phyloP scores from a whole-genome alignment of 768 basidiomycete species.

The Pleurotus salmoneostramineus region DNA sequence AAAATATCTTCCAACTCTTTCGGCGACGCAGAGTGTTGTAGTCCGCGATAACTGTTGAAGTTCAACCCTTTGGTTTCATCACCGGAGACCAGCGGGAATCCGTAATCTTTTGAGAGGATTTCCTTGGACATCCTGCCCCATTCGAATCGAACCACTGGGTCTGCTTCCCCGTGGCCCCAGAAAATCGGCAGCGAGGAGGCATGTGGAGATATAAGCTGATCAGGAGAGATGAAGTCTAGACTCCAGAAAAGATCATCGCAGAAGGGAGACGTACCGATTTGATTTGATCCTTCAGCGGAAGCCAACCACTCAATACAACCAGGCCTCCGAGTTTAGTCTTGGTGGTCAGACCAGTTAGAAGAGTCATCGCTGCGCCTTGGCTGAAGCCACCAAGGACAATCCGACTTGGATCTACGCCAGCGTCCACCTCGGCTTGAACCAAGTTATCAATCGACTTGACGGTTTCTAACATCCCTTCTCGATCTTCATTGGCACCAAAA shows the following conservation, averaged over 20 bases:
- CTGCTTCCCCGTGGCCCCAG: constrained; percentile 18
- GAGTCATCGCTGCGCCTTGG: constrained; percentile 42
- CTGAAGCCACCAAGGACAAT: constrained; percentile 48
- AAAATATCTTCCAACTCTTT: constrained; percentile 15
- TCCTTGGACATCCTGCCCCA: constrained; percentile 11
- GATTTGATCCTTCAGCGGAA: constrained; percentile 39
- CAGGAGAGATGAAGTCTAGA: background rate
- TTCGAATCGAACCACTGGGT: constrained; percentile 12
- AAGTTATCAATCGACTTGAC: constrained; percentile 31
- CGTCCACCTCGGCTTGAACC: constrained; percentile 36
- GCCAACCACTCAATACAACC: constrained; percentile 35
- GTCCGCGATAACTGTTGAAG: constrained; percentile 11
- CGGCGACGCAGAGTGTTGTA: constrained; percentile 11
- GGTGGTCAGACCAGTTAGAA: constrained; percentile 35
- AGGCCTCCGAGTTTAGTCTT: constrained; percentile 35
- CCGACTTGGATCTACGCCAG: constrained; percentile 33
- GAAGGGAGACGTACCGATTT: constrained; percentile 21
- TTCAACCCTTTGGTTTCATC: constrained; percentile 10
- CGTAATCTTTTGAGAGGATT: constrained; percentile 15
- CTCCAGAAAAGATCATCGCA: background rate
- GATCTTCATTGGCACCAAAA: constrained; percentile 18
- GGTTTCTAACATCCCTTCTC: constrained; percentile 36
- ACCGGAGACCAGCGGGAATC: constrained; percentile 7
- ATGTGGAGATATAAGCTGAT: constrained; percentile 14
- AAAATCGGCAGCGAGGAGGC: constrained; percentile 15